Evolutionary conservation across 2,329 filamentous ascomycete species (phyloP), one percentile per base, ranked within the genome.

Genomic region (Xylariaceae sp.): DNA sequence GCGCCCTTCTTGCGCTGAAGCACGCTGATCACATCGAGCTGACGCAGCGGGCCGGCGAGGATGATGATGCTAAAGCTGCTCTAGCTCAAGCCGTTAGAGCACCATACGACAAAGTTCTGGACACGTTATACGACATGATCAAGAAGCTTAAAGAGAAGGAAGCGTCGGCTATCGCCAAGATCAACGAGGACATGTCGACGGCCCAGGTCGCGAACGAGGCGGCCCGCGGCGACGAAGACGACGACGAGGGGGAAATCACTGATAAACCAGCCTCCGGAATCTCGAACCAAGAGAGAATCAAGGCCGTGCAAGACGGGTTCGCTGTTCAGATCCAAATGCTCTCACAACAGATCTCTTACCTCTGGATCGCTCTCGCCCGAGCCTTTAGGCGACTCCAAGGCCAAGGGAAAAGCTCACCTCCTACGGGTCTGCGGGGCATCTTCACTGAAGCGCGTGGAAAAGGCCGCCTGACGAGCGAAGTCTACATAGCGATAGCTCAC

Each of bases 311-410:
- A 54, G 76, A 84, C 44, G 80, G 80, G 9, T 84, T 85, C 55
- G 76, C 78, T 6, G 74, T 76, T 4, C 87, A 95, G 56, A 79
- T 82, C 23, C 80, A 83, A 18, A 70, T 85, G 12, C 73, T 97
- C 15, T 90, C 85, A 29, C 82, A 84, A 52, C 90, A 87, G 1
- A 82, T 98, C 39, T 94, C 92, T 0, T 89, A 88, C 55, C 83
- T 88, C 4, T 98, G 92, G 92, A 94, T 97, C 55, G 88, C 88
- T 12, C 71, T 97, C 43, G 94, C 95, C 65, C 82, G 92, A 35
- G 85, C 90, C 3, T 95, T 95, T 78, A 85, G 92, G 40, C 86
- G 92, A 37, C 83, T 97, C 12, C 89, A 97, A 63, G 94, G 92
- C 46, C 88, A 89, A 48, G 82, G 82, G 24, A 80, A 77, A 53